Conservation (phyloP, 208 protist species). For the Leishmania guyanensis region DNA sequence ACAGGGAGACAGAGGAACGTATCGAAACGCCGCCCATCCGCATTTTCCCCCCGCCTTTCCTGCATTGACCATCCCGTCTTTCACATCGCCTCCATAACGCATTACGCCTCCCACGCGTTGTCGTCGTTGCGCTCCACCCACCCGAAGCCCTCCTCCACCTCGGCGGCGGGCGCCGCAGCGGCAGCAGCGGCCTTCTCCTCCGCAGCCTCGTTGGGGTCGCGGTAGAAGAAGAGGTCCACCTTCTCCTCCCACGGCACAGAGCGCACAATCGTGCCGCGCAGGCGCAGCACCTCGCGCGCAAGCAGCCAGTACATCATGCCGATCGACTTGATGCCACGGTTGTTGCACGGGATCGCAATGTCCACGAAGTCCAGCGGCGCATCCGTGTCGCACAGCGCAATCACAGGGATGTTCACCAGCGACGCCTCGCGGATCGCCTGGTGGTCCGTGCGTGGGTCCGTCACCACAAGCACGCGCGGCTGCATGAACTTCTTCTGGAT, state of each 20-base stretch:
- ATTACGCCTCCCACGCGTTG: slow-evolving; percentile 41
- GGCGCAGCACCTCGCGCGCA: slow-evolving; percentile 96
- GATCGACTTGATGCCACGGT: slow-evolving; percentile 95
- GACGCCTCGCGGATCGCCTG: slow-evolving; percentile 96
- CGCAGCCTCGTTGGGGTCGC: slow-evolving; percentile 93
- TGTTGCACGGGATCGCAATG: slow-evolving; percentile 99
- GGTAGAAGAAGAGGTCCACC: slow-evolving; percentile 99
- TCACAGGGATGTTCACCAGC: slow-evolving; percentile 99
- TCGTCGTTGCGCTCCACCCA: slow-evolving; percentile 72
- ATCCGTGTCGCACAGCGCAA: slow-evolving; percentile 99
- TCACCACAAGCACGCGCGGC: slow-evolving; percentile 98
- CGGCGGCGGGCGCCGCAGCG: slow-evolving; percentile 26
- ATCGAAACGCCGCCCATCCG: not conserved
- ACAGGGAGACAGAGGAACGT: not conserved
- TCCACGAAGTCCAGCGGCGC: slow-evolving; percentile 97
- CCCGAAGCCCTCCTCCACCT: slow-evolving; percentile 66
- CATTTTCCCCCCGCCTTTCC: not conserved
- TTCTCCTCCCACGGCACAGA: slow-evolving; percentile 97
- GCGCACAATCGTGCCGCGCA: slow-evolving; percentile 94
- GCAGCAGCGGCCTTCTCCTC: slow-evolving; percentile 61
- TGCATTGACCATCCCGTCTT: not conserved
- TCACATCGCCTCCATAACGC: not conserved
- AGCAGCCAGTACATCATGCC: slow-evolving; percentile 99
- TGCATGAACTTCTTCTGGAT: slow-evolving; percentile 98
- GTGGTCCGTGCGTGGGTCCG: slow-evolving; percentile 97